phyloP scores from a whole-genome alignment of 2,329 filamentous ascomycete genomes.

The Hypoxylon sp. region DNA sequence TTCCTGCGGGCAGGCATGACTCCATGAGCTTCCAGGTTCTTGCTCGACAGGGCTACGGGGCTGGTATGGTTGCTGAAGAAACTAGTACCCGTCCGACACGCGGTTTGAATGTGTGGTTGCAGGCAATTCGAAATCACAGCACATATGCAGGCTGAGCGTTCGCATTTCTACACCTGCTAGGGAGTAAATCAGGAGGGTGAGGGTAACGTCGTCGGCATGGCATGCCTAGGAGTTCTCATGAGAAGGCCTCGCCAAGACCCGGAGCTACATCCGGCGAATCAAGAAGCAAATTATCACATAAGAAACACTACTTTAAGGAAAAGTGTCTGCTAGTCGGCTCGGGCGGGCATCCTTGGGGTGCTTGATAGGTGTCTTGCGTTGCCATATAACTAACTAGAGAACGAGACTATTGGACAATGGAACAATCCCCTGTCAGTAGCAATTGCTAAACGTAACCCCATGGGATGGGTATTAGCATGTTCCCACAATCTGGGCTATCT shows the following conservation, averaged over 20 bases:
- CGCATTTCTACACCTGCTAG: not conserved
- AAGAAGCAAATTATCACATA: conserved; percentile 6
- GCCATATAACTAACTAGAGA: conserved; percentile 6
- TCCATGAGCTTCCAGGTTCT: conserved; percentile 19
- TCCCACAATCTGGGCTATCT: conserved; percentile 22
- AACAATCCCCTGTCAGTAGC: conserved; percentile 1
- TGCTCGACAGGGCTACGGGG: conserved; percentile 23
- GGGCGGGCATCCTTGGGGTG: conserved; percentile 2
- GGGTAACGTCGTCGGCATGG: conserved; percentile 4
- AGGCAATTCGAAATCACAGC: conserved; percentile 18
- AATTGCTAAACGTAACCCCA: conserved; percentile 5
- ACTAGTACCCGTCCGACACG: conserved; percentile 23
- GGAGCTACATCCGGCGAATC: conserved; percentile 17
- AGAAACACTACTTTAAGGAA: conserved; percentile 5
- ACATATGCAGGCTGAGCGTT: conserved; percentile 21
- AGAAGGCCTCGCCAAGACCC: conserved; percentile 11
- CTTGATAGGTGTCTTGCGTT: conserved; percentile 18
- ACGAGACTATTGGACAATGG: conserved; percentile 12
- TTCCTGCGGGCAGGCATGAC: conserved; percentile 14
- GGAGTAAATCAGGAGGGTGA: conserved; percentile 10
- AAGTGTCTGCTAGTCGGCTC: conserved; percentile 3
- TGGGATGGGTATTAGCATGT: conserved; percentile 6
- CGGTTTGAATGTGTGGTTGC: conserved; percentile 25
- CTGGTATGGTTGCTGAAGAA: conserved; percentile 36
- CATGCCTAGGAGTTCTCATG: conserved; percentile 5